phyloP scores from a whole-genome alignment of 73 alveolate species.

The Chromera velia region DNA sequence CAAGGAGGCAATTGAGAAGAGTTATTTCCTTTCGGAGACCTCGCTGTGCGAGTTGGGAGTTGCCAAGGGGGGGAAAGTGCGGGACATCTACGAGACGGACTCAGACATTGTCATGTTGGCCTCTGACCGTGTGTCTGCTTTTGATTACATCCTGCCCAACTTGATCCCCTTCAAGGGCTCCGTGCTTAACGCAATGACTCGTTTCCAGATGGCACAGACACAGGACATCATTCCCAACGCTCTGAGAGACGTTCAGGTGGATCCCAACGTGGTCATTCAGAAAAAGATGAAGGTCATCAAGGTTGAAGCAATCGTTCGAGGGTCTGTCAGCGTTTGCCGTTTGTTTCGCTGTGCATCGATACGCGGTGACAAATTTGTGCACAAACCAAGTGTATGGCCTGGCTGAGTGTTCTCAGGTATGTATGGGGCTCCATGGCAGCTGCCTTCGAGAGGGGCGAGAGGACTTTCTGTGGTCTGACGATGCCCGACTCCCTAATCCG shows the following conservation, averaged over 20 bases:
- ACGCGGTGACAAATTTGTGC: too few species aligned
- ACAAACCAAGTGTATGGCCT: too few species aligned
- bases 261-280: slow-evolving; percentile 31
- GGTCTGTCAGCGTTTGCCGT: too few species aligned
- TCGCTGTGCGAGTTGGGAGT: slow-evolving; percentile 34
- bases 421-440: slow-evolving; percentile 51
- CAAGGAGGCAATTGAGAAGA: too few species aligned
- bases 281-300: slow-evolving; percentile 38
- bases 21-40: slow-evolving; percentile 19
- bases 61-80: slow-evolving; percentile 39
- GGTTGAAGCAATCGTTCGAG: slow-evolving; percentile 34
- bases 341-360: too few species aligned
- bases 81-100: slow-evolving; percentile 36
- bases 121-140: slow-evolving; percentile 36
- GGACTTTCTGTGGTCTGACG: slow-evolving; percentile 27
- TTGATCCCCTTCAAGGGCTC: slow-evolving; percentile 45
- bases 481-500: slow-evolving; percentile 34
- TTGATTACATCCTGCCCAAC: slow-evolving; percentile 41
- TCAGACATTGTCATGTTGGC: slow-evolving; percentile 32
- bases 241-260: slow-evolving; percentile 12
- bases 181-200: slow-evolving; percentile 40
- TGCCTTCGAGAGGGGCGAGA: slow-evolving; percentile 44
- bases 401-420: not conserved
- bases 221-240: slow-evolving; percentile 36
- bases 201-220: slow-evolving; percentile 24